These are phyloP conservation scores for Colletotrichum eleusines DNA, from an alignment of 2,329 filamentous ascomycete species.

Conservation along the genomic window DNA sequence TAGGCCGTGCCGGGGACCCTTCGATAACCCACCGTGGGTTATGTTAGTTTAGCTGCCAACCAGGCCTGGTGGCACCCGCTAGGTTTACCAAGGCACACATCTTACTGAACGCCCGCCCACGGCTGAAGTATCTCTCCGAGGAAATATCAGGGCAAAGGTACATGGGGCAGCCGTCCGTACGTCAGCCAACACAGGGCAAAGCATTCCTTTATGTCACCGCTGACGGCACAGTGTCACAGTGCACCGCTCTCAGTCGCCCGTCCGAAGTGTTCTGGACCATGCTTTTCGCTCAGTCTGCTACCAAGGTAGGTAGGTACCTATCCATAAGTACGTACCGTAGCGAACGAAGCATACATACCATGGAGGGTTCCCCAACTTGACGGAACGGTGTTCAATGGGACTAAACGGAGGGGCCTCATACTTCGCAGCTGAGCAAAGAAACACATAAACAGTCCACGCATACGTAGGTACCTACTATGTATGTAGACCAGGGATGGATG, in stretches of 20 bases:
- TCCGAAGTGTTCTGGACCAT: background rate
- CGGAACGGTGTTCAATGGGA: background rate
- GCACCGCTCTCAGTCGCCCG: slow-evolving; percentile 14
- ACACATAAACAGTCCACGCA: slow-evolving; percentile 27
- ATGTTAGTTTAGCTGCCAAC: slow-evolving; percentile 7
- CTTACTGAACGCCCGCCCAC: slow-evolving; percentile 8
- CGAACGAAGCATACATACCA: too few relatives aligned
- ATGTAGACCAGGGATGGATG: too few relatives aligned
- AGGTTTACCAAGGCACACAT: slow-evolving; percentile 6
- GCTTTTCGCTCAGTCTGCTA: background rate
- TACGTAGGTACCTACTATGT: background rate
- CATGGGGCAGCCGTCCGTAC: slow-evolving; percentile 19
- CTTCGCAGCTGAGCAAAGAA: background rate
- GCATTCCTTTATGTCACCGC: slow-evolving; percentile 28
- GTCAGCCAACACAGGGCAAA: slow-evolving; percentile 19
- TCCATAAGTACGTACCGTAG: background rate
- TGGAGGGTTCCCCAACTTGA: background rate
- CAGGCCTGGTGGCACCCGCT: background rate
- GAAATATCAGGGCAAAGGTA: background rate
- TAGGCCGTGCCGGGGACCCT: slow-evolving; percentile 10
- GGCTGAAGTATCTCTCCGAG: background rate
- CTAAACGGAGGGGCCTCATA: slow-evolving; percentile 9
- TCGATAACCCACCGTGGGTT: slow-evolving; percentile 17
- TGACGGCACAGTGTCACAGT: slow-evolving; percentile 22
- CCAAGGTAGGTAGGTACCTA: too few relatives aligned